These are phyloP conservation scores for Chamaenerion angustifolium DNA, from an alignment of 345 rosid genomes.

Conservation along the genomic window DNA sequence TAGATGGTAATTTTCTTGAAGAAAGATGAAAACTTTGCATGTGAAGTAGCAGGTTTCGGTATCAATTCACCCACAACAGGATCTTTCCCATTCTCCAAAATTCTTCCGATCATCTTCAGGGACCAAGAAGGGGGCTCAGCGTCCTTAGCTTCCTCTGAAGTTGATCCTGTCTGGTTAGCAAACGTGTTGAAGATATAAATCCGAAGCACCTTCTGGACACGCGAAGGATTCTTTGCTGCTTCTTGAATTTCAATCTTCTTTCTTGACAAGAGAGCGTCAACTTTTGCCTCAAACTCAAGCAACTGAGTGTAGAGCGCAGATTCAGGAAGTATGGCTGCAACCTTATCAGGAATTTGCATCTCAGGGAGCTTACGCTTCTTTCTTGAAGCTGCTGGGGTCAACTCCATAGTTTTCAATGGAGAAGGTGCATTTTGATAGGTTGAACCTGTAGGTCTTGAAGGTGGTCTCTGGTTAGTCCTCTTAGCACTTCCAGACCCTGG, in stretches of 20 bases:
- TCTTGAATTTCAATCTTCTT: slow-evolving; percentile 19
- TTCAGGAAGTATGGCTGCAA: slow-evolving; percentile 12
- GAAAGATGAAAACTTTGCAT: slow-evolving; percentile 13
- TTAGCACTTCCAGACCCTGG: slow-evolving; percentile 14
- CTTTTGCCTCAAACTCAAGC: slow-evolving; percentile 13
- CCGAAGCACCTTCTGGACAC: slow-evolving; percentile 12
- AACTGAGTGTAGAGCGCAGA: slow-evolving; percentile 14
- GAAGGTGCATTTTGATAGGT: slow-evolving; percentile 1
- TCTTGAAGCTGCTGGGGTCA: slow-evolving; percentile 8
- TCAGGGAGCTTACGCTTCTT: slow-evolving; percentile 13
- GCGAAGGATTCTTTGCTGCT: slow-evolving; percentile 9
- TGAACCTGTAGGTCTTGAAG: slow-evolving; percentile 11
- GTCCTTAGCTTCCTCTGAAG: slow-evolving; percentile 5
- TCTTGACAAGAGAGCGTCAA: slow-evolving; percentile 10
- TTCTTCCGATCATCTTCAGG: slow-evolving; percentile 13
- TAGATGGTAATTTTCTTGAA: slow-evolving; percentile 16
- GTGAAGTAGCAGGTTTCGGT: background rate
- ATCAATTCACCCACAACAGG: slow-evolving; percentile 5
- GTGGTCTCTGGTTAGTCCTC: slow-evolving; percentile 8
- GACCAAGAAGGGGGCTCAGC: slow-evolving; percentile 17
- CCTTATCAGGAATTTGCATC: slow-evolving; percentile 10
- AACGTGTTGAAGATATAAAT: slow-evolving; percentile 16
- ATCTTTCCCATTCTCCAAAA: slow-evolving; percentile 14
- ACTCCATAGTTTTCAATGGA: slow-evolving; percentile 11
- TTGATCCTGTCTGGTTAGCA: slow-evolving; percentile 8